Conservation (phyloP, 2,329 filamentous ascomycete species). For the Grosmannia clavigera region DNA sequence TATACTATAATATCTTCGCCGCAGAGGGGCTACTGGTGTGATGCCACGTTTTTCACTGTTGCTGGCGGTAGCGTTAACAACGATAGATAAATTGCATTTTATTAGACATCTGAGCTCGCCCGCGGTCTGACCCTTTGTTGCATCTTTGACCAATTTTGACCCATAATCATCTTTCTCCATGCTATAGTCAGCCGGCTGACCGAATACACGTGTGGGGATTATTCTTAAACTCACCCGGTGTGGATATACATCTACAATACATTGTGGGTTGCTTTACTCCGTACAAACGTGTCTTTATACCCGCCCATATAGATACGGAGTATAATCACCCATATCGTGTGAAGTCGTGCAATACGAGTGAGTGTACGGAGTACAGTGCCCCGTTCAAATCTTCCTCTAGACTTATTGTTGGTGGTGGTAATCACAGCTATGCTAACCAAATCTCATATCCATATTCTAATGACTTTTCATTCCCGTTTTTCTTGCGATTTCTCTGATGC, state of each 20-base stretch:
- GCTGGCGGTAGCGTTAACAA: neutral
- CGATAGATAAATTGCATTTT: neutral
- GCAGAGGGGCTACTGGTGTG: neutral
- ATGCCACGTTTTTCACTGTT: neutral
- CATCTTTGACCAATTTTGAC: neutral
- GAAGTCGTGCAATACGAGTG: neutral
- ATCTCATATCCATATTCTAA: neutral
- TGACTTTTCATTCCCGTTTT: neutral
- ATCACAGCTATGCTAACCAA: neutral
- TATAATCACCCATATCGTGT: neutral
- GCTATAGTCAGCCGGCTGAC: neutral
- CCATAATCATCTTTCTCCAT: neutral
- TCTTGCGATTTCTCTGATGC: neutral
- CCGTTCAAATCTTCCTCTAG: neutral
- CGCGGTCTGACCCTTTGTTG: neutral
- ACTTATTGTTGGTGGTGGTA: neutral
- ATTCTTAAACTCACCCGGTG: neutral
- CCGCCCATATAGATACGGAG: neutral
- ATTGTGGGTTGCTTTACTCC: neutral
- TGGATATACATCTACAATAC: neutral
- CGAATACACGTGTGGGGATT: neutral
- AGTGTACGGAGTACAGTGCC: neutral
- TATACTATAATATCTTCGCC: neutral
- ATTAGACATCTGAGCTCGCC: neutral
- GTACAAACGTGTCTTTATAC: too few species aligned